Evolutionary conservation across 345 rosid genomes (phyloP), one percentile per base, ranked within the genome.

Genomic region (Rhodamnia rubescens): DNA sequence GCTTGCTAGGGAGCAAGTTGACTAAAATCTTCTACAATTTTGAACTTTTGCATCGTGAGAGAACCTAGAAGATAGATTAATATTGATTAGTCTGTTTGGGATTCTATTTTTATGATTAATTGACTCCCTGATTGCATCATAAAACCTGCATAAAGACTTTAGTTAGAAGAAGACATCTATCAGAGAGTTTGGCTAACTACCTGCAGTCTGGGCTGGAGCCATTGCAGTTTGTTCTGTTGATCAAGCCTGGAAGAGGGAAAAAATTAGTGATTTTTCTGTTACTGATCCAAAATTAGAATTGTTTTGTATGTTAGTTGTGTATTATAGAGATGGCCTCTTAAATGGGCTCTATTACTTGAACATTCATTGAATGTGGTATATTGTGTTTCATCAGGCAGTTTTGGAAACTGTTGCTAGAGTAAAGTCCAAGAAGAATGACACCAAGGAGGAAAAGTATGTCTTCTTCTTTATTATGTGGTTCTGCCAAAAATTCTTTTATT

Each of bases 341-440:
- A 64, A 69, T 69, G 42, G 80, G 47, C 24, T 69, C 26, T 69
- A 36, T 69, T 20, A 36, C 47, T 69, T 69, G 80, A 69, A 69
- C 47, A 36, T 69, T 36, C 2, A 52, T 50, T 69, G 85, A 84
- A 84, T 44, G 42, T 26, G 8, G 54, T 53, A 59, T 32, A 61
- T 54, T 87, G 86, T 84, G 29, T 85, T 85, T 88, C 52, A 29
- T 86, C 93, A 94, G 99, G 98, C 99, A 87, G 98, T 94, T 88
- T 84, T 97, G 92, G 98, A 95, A 91, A 95, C 96, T 74, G 98
- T 95, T 29, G 98, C 98, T 55, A 95, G 98, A 83, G 94, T 94
- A 52, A 94, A 88, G 90, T 74, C 95, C 26, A 95, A 95, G 93
- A 95, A 95, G 93, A 95, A 95, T 89, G 98, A 95, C 78, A 93